phyloP scores from a whole-genome alignment of 1,284 basidiomycete genomes.

The Cutaneotrichosporon cavernicola region DNA sequence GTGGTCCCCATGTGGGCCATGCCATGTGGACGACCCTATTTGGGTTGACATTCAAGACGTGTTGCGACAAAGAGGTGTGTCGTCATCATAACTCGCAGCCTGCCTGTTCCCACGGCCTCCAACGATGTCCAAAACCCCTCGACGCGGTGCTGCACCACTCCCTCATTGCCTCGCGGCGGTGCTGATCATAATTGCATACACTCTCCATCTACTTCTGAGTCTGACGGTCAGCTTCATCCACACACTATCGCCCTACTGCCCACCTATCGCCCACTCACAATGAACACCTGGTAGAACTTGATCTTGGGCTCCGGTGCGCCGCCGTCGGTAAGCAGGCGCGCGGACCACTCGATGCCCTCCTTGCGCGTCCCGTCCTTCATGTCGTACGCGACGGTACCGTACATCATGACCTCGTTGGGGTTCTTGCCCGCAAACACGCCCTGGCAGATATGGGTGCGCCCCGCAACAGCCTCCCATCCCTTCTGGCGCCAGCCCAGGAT shows the following conservation, averaged over 20 bases:
- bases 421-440: slow-evolving; percentile 27
- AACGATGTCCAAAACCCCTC: not conserved
- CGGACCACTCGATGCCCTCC: slow-evolving; percentile 31
- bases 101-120: not conserved
- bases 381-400: slow-evolving; percentile 34
- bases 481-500: slow-evolving; percentile 19
- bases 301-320: slow-evolving; percentile 24
- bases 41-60: too few species aligned
- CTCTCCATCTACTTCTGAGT: slow-evolving; percentile 6
- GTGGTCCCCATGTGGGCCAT: too few species aligned
- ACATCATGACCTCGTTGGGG: slow-evolving; percentile 28
- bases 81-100: too few species aligned
- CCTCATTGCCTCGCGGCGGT: not conserved
- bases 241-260: not conserved
- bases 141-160: not conserved
- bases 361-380: slow-evolving; percentile 31
- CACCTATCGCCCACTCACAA: slow-evolving; percentile 30
- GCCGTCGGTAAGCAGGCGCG: slow-evolving; percentile 20
- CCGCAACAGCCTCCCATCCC: slow-evolving; percentile 35
- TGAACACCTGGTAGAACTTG: slow-evolving; percentile 38
- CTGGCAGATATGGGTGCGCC: slow-evolving; percentile 29
- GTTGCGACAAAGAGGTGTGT: too few species aligned
- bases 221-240: not conserved
- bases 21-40: too few species aligned
- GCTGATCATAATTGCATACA: not conserved